Conservation (phyloP, 2,329 filamentous ascomycete genomes). For the Xylariaceae sp. region DNA sequence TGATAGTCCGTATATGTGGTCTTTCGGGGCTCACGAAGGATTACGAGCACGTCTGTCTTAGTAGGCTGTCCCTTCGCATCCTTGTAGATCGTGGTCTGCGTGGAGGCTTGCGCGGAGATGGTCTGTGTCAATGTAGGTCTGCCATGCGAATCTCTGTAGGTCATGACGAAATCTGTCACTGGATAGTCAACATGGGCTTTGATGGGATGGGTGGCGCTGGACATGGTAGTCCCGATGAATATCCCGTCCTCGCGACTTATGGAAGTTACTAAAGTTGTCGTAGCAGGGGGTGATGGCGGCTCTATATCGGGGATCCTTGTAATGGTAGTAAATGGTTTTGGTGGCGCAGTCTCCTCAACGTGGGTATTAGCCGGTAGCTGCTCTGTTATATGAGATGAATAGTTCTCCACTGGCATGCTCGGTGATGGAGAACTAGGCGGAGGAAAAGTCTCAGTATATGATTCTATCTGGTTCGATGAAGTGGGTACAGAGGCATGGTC, state of each 20-base stretch:
- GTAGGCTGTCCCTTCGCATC: constrained; percentile 26
- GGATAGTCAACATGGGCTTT: constrained; percentile 12
- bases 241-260: constrained; percentile 6
- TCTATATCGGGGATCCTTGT: constrained; percentile 2
- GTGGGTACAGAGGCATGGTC: not conserved
- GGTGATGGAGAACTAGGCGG: not conserved
- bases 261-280: constrained; percentile 26
- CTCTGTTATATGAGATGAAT: not conserved
- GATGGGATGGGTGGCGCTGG: constrained; percentile 12
- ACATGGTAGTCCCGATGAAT: constrained; percentile 20
- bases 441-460: not conserved
- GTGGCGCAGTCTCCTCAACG: not conserved
- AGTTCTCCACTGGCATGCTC: not conserved
- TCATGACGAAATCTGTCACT: constrained; percentile 8
- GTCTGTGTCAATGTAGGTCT: constrained; percentile 16
- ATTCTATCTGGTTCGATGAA: constrained; percentile 1
- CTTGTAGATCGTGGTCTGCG: not conserved
- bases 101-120: constrained; percentile 8
- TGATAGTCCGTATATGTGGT: constrained; percentile 27
- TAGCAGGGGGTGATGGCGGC: constrained; percentile 10
- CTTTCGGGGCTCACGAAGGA: constrained; percentile 7
- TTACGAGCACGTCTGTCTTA: constrained; percentile 1
- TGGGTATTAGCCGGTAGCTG: constrained; percentile 1
- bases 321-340: constrained; percentile 10
- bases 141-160: constrained; percentile 19